Percentiles rank a stretch among this genome's conserved stretches.
Evolutionary conservation across 352 stramenopile species (phyloP).

Genomic region (Pythium guiyangense): DNA sequence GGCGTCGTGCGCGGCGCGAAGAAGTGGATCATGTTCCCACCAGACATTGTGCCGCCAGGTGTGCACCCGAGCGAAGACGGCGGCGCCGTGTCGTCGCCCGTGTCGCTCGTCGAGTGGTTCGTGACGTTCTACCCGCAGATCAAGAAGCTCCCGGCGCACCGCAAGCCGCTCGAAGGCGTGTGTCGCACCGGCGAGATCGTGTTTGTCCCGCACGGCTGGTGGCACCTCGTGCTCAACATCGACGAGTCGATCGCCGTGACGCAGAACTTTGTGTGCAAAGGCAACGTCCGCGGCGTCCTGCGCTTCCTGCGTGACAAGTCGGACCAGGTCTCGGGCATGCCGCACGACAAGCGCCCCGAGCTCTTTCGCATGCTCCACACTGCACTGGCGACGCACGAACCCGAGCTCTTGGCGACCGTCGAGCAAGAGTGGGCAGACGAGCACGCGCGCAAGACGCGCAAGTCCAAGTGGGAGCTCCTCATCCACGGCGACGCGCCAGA

Average conservation of each 20-base stretch:
- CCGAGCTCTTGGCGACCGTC: slow-evolving; percentile 40
- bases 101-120: slow-evolving; percentile 96
- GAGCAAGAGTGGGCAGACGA: slow-evolving; percentile 51
- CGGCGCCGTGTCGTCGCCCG: slow-evolving; percentile 91
- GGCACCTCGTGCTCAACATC: slow-evolving; percentile 92
- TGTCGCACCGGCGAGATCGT: slow-evolving; percentile 86
- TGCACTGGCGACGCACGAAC: slow-evolving; percentile 34
- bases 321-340: slow-evolving; percentile 75
- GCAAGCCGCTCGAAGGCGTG: slow-evolving; percentile 77
- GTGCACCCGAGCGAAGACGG: slow-evolving; percentile 91
- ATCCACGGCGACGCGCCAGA: slow-evolving; percentile 14
- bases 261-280: slow-evolving; percentile 90
- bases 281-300: slow-evolving; percentile 81
- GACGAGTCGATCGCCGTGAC: slow-evolving; percentile 90
- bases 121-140: slow-evolving; percentile 92
- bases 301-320: slow-evolving; percentile 82
- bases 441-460: slow-evolving; percentile 47
- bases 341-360: slow-evolving; percentile 39
- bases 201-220: slow-evolving; percentile 92
- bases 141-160: slow-evolving; percentile 43
- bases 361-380: slow-evolving; percentile 40
- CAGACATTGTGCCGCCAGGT: slow-evolving; percentile 86
- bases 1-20: slow-evolving; percentile 92
- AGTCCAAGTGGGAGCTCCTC: slow-evolving; percentile 74
- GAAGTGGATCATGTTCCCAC: slow-evolving; percentile 98